These are phyloP conservation scores for Chalciporus piperatoides DNA, from an alignment of 1,284 basidiomycete genomes.

Conservation along the genomic window DNA sequence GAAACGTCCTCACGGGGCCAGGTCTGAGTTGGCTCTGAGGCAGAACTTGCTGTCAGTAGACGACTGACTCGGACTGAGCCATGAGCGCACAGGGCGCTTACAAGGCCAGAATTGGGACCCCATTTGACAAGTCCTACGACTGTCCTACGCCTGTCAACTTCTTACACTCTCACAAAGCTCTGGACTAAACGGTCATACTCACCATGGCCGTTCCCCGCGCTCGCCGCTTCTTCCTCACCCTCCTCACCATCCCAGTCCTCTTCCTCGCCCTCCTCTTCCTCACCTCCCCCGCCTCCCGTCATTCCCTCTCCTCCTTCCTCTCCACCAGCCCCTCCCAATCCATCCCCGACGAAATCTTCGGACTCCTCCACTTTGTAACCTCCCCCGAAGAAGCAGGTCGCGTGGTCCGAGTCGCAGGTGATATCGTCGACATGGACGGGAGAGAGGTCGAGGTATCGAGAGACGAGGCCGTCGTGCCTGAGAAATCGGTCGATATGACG, in stretches of 20 bases:
- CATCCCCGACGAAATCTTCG: constrained; percentile 56
- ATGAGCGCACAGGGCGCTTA: no score
- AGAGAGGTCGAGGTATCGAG: constrained; percentile 37
- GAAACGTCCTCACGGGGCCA: no score
- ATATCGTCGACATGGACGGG: neutral
- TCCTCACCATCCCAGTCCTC: constrained; percentile 26
- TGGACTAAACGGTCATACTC: neutral
- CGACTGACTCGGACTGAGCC: no score
- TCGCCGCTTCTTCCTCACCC: constrained; percentile 39
- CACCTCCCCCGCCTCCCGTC: constrained; percentile 37
- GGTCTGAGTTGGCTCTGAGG: no score
- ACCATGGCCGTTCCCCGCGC: constrained; percentile 36
- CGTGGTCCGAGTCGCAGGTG: constrained; percentile 4
- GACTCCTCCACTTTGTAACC: constrained; percentile 59
- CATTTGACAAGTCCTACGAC: no score
- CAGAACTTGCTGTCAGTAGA: no score
- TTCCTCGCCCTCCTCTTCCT: constrained; percentile 30
- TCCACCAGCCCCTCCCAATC: constrained; percentile 34
- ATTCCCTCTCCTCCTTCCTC: constrained; percentile 24
- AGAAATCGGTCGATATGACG: constrained; percentile 43
- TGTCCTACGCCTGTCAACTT: neutral
- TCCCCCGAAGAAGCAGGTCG: constrained; percentile 35
- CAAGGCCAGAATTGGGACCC: no score
- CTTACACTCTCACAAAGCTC: neutral
- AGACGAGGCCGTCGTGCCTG: constrained; percentile 40